Base-by-base conservation (phyloP, 768 basidiomycete species). In the Trametes punicea region DNA sequence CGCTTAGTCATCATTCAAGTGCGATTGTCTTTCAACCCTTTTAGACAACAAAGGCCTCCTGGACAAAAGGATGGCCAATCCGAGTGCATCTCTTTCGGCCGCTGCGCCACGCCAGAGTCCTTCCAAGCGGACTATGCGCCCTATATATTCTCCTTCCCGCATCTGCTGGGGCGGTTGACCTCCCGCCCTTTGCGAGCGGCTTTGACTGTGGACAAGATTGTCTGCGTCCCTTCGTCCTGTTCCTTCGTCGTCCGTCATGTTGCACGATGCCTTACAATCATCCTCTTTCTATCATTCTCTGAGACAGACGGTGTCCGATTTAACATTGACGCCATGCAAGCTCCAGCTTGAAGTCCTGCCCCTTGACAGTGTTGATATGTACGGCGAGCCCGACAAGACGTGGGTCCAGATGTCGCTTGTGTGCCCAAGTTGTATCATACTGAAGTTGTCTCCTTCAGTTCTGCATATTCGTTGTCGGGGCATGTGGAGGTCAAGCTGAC, bases 381-480 rank as follows among this genome's bases (percentile, higher is more conserved):
- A 82, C 65, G 91, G 90, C 52, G 76, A 80, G 26, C 79, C 83
- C 6, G 83, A 89, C 69, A 59, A 75, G 50, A 76, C 73, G 91
- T 92, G 67, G 73, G 87, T 68, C 15, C 23, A 11, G 3, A 0
- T 6, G 23, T 18, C 15, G 50, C 23, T 27, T 21, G 23, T 27
- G 25, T 15, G 1, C 8, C 27, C 39, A 58, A 10, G 21, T 25
- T 20, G 23, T 33, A 10, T 16, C 0, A 7, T 13, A 13, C 3
- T 45, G 20, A 26, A 36, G 25, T 29, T 41, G 10, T 26, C n/a
- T 1, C 10, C 3, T 40, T 6, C 62, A 97, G 93, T 55, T 85
- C 88, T 55, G 84, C 84, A 2, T 96, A 93, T 70, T 95, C 94
- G 9, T 78, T 97, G 41, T 87, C 92, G 8, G 94, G 93, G 3